Conservation (phyloP, 2,329 filamentous ascomycete species). For the Alternaria gansuensis region DNA sequence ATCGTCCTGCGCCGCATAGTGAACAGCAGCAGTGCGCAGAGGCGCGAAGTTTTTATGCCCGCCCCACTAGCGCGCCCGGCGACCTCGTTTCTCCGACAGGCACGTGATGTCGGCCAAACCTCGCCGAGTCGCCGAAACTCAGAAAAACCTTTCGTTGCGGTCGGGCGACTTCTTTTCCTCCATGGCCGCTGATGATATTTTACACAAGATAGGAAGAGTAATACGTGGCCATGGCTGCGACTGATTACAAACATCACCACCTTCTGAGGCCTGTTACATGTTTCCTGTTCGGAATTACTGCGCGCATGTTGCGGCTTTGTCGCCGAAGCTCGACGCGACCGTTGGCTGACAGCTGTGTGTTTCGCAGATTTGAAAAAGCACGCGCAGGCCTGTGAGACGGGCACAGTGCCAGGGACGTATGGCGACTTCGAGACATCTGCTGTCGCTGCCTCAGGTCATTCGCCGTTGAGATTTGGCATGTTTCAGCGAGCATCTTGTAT, state of each 20-base stretch:
- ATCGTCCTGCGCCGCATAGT: constrained; percentile 79
- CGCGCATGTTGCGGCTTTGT: constrained; percentile 8
- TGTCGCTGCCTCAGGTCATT: constrained; percentile 24
- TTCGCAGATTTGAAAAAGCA: constrained; percentile 22
- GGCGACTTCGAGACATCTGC: constrained; percentile 15
- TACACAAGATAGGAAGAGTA: constrained; percentile 26
- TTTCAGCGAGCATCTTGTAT: constrained; percentile 23
- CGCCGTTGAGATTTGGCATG: constrained; percentile 23
- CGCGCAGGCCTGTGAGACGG: constrained; percentile 20
- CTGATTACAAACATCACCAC: constrained; percentile 31
- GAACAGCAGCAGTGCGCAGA: constrained; percentile 61
- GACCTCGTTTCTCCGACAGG: constrained; percentile 7
- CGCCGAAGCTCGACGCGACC: constrained; percentile 20
- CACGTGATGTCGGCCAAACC: constrained; percentile 17
- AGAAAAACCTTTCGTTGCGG: constrained; percentile 7
- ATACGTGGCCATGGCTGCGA: constrained; percentile 24
- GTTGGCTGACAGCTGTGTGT: constrained; percentile 19
- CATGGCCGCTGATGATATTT: constrained; percentile 53
- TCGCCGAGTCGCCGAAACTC: constrained; percentile 4
- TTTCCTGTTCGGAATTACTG: constrained; percentile 9
- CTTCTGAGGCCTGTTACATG: constrained; percentile 31
- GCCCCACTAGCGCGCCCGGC: constrained; percentile 12
- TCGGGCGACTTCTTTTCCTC: neutral
- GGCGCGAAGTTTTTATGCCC: constrained; percentile 35
- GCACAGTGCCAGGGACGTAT: constrained; percentile 23